A percentile compares a stretch with the other conserved stretches of the same genome.
Evolutionary conservation across 768 basidiomycete species (phyloP).

Genomic region (Butyriboletus loyo): DNA sequence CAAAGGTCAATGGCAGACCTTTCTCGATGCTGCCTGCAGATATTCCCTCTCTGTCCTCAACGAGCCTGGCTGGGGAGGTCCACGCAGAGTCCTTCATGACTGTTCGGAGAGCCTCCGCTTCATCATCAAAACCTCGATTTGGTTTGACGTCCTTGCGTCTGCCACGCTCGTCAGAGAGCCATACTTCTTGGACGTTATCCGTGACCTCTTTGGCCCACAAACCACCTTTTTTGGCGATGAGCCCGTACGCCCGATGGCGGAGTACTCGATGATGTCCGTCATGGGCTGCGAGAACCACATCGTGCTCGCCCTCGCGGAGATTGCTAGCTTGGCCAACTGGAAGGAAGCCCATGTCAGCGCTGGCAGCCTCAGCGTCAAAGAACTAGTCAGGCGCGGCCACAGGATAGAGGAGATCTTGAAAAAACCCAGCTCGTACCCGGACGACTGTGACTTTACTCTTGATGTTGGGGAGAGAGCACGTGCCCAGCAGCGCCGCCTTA

Average conservation of each 20-base stretch:
- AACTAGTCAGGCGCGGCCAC: conserved; percentile 53
- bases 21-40: conserved; percentile 56
- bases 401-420: conserved; percentile 46
- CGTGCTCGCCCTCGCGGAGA: conserved; percentile 77
- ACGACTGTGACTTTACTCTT: not conserved
- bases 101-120: conserved; percentile 57
- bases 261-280: conserved; percentile 71
- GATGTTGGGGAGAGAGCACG: conserved; percentile 5
- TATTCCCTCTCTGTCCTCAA: conserved; percentile 54
- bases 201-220: conserved; percentile 45
- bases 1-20: conserved; percentile 62
- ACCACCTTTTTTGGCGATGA: conserved; percentile 28
- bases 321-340: conserved; percentile 62
- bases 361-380: conserved; percentile 55
- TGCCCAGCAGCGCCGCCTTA: conserved; percentile 40
- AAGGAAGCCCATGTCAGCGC: conserved; percentile 42
- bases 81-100: conserved; percentile 42
- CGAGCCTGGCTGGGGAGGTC: conserved; percentile 34
- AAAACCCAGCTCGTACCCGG: conserved; percentile 9
- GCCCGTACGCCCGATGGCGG: conserved; percentile 36
- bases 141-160: conserved; percentile 84
- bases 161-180: conserved; percentile 64
- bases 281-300: conserved; percentile 85
- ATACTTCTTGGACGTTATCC: conserved; percentile 53
- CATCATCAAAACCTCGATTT: conserved; percentile 79